Evolutionary conservation across 2,329 filamentous ascomycete genomes (phyloP), one percentile per base, ranked within the genome.

Genomic region (Epichloe uncinata): DNA sequence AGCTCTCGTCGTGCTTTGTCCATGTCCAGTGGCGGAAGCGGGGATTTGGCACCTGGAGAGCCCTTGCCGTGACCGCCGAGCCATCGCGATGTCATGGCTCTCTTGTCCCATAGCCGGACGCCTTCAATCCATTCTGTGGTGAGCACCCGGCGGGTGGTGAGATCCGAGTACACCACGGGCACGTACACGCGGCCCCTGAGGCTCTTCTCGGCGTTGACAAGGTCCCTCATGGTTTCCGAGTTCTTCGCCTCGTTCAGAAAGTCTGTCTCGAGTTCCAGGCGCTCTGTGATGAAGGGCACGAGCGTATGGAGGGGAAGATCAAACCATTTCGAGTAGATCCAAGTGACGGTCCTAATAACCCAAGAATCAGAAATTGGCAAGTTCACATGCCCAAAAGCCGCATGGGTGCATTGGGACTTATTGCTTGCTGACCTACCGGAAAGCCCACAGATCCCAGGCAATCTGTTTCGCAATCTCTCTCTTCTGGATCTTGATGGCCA

Each of bases 101-200:
- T 81, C 64, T 94, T 94, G 60, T 97, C 91, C 88, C 90, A 95
- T 2, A 98, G 73, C 1, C 90, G 78, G 2, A 95, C 81, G 6
- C 93, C 93, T 66, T 98, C 93, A 52, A 98, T 94, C 93, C 93
- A 98, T 65, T 98, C 93, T 0, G 91, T 89, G 1, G 90, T 94
- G 72, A 98, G 84, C 46, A 98, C 82, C 37, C 93, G 78, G 61
- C 75, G 85, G 15, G 85, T 89, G 48, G 81, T 89, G 30, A 96
- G 76, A 53, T 95, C 88, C 4, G 82, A 74, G 64, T 94, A 91
- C 9, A 95, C 82, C 38, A 81, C 77, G 0, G 93, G 93, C 7
- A 98, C 83, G 63, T 97, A 96, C 2, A 97, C 90, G 34, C 88
- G 77, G 43, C 81, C 82, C 22, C 81, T 79, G 36, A 98, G 73